A percentile compares a stretch with the other conserved stretches of the same genome.
These are phyloP conservation scores for Vitis hybrid DNA, from an alignment of 177 flowering plant genomes.

Conservation along the genomic window DNA sequence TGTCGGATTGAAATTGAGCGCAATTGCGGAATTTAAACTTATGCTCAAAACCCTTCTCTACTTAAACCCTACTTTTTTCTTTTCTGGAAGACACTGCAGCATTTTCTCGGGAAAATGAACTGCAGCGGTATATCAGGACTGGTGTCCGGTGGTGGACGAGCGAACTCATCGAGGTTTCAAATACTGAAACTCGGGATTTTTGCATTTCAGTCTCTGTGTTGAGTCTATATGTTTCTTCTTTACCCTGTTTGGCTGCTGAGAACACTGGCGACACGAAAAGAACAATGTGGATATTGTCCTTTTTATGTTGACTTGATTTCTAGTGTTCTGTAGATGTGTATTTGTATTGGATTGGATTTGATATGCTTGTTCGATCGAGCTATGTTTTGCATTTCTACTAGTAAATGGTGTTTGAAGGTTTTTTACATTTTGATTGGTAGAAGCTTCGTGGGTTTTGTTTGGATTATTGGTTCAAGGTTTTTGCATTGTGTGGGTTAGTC, in stretches of 20 bases:
- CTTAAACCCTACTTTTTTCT: background rate
- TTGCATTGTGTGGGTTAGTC: background rate
- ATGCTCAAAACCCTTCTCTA: background rate
- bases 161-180: conserved; percentile 2
- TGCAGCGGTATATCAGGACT: background rate
- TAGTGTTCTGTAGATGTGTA: no score
- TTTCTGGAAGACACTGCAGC: background rate
- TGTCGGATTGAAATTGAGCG: background rate
- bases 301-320: background rate
- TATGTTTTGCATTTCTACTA: background rate
- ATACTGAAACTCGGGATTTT: background rate
- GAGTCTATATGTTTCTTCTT: background rate
- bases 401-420: background rate
- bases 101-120: conserved; percentile 11
- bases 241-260: conserved; percentile 7
- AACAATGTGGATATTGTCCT: background rate
- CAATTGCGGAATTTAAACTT: background rate
- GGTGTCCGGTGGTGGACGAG: background rate
- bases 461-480: background rate
- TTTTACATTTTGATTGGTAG: background rate
- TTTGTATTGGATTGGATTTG: no score
- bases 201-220: background rate
- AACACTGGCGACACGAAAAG: background rate
- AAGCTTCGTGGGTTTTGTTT: background rate
- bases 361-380: background rate